Percentiles rank a stretch among this genome's conserved stretches.
These are phyloP conservation scores for Nannochloris sp. DNA, from an alignment of 139 green algal species.

Conservation along the genomic window DNA sequence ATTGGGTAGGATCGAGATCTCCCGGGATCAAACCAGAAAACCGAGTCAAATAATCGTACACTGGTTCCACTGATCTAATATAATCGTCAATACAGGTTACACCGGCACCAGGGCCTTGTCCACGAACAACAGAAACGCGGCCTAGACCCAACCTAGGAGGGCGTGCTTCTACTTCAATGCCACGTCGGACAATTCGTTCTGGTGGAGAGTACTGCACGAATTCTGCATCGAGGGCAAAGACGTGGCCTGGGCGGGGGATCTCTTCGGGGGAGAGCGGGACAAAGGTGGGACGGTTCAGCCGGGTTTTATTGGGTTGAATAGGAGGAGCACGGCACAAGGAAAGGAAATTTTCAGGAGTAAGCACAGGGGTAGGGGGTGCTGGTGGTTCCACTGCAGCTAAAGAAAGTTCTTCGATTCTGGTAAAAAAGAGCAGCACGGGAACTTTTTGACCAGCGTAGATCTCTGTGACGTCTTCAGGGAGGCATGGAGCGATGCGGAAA, in stretches of 20 bases:
- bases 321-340: slow-evolving; percentile 48
- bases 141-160: slow-evolving; percentile 71
- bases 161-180: slow-evolving; percentile 29
- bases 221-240: slow-evolving; percentile 89
- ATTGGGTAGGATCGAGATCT: slow-evolving; percentile 67
- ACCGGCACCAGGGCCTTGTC: slow-evolving; percentile 49
- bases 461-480: slow-evolving; percentile 32
- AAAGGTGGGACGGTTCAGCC: slow-evolving; percentile 41
- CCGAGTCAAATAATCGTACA: slow-evolving; percentile 90
- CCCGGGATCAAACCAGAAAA: slow-evolving; percentile 53
- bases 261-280: slow-evolving; percentile 51
- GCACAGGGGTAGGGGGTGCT: slow-evolving; percentile 24
- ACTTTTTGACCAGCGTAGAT: slow-evolving; percentile 70
- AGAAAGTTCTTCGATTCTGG: slow-evolving; percentile 22
- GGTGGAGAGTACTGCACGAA: slow-evolving; percentile 76
- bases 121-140: slow-evolving; percentile 78
- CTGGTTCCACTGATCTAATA: slow-evolving; percentile 77
- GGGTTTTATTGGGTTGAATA: slow-evolving; percentile 29
- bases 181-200: slow-evolving; percentile 38
- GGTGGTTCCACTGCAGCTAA: background rate
- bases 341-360: slow-evolving; percentile 45
- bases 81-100: slow-evolving; percentile 88
- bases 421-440: slow-evolving; percentile 81
- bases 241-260: slow-evolving; percentile 41
- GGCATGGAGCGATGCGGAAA: slow-evolving; percentile 50